Base-by-base conservation (phyloP, 192 early-diverging fungal species). In the Coemansia sp. region DNA sequence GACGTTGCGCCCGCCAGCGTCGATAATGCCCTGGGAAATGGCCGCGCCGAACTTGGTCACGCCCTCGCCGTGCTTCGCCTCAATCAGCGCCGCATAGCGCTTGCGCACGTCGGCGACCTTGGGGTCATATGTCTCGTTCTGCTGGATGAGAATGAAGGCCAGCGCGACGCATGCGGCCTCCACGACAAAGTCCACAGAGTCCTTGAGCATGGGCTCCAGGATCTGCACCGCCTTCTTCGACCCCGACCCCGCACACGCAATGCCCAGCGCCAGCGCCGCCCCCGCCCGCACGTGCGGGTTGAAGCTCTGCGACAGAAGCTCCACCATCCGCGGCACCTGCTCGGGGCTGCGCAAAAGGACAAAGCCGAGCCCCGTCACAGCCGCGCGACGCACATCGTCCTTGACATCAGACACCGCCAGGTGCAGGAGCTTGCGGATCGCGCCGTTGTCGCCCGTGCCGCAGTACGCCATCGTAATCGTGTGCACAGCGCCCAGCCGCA, bases 241-340 rank as follows among this genome's bases (percentile, higher is more conserved):
- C 10, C 94, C 96, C 6, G 96, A 95, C 37, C 97, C 96, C 13
- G 98, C 97, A 46, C 97, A 99, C 27, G 96, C 92, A 76, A 99
- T 97, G 59, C 97, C 98, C 37, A 99, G 86, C 16, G 98, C 98
- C 56, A 98, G 73, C 42, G 95, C 92, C 7, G 97, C 95, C 36
- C 98, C 98, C 69, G 97, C 94, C 13, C 98, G 92, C 29, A 99
- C 98, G 67, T 99, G 95, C 50, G 98, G 97, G 85, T 99, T 99
- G 81, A 93, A 99, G 80, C 94, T 96, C 81, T 99, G 95, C 34
- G 95, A 89, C 39, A 99, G 85, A 6, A 98, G 87, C 88, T 99
- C 95, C 19, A 99, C 98, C 70, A 99, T 90, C 33, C 96, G 88
- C n/a, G 98, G 98, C 27, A 99, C 97, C 67, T 99, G 97, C 70